Evolutionary conservation across 345 rosid species (phyloP).

Genomic region (Clausena lansium): DNA sequence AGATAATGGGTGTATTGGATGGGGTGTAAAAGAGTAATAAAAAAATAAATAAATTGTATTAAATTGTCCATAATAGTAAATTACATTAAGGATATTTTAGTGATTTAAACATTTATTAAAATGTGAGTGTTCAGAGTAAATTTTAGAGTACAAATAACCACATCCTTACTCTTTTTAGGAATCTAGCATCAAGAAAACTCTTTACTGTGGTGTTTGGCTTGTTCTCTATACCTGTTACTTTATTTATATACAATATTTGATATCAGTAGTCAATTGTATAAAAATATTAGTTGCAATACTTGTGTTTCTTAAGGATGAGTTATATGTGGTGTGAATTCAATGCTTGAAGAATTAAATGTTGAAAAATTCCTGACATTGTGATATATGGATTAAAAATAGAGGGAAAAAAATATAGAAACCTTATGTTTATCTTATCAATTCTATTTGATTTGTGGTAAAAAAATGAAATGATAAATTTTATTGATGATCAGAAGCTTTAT

Average conservation of each 20-base stretch:
- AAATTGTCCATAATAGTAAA: too few relatives aligned
- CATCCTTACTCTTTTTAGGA: neutral
- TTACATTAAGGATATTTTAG: too few relatives aligned
- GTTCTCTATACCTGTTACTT: neutral
- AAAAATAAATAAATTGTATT: too few relatives aligned
- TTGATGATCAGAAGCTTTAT: neutral
- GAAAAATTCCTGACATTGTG: neutral
- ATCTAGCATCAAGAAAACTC: neutral
- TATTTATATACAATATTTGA: neutral
- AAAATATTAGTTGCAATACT: too few relatives aligned
- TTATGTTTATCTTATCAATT: neutral
- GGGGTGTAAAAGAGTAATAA: too few relatives aligned
- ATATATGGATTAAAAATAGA: neutral
- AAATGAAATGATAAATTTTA: neutral
- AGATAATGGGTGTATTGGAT: too few relatives aligned
- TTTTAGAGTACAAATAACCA: too few relatives aligned
- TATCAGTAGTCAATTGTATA: neutral
- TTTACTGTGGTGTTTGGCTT: neutral
- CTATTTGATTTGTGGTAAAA: too few relatives aligned
- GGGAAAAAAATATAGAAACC: neutral
- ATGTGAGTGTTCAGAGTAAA: too few relatives aligned
- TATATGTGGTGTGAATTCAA: neutral
- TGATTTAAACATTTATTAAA: too few relatives aligned
- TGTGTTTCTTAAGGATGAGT: neutral
- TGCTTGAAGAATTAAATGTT: neutral